Evolutionary conservation across 352 stramenopile species (phyloP).

Genomic region (Phytophthora boehmeriae): DNA sequence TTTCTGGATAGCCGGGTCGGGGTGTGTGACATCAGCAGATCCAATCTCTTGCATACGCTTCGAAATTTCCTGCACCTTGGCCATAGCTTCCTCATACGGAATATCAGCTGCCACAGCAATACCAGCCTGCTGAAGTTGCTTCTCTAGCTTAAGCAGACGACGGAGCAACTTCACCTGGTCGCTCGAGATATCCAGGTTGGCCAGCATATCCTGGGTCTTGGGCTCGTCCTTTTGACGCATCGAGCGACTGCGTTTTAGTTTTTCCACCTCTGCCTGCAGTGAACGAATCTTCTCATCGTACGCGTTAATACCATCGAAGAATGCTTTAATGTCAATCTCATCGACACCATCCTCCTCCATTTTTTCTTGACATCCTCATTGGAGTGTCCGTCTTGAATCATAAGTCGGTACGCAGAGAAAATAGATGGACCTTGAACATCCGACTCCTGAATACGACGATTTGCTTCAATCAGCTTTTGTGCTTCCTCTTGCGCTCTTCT

Average conservation of each 20-base stretch:
- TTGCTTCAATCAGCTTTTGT: slow-evolving; percentile 85
- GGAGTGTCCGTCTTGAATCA: slow-evolving; percentile 74
- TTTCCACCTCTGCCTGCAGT: slow-evolving; percentile 84
- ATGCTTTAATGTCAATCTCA: slow-evolving; percentile 69
- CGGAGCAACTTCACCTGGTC: slow-evolving; percentile 84
- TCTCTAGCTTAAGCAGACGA: slow-evolving; percentile 83
- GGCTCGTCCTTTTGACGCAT: slow-evolving; percentile 56
- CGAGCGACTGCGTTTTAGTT: slow-evolving; percentile 72
- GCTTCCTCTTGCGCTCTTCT: slow-evolving; percentile 79
- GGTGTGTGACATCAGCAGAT: slow-evolving; percentile 89
- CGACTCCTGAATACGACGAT: slow-evolving; percentile 80
- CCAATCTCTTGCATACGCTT: slow-evolving; percentile 93
- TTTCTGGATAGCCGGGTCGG: slow-evolving; percentile 79
- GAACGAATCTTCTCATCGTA: slow-evolving; percentile 85
- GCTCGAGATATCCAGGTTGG: slow-evolving; percentile 69
- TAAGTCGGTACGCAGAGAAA: slow-evolving; percentile 66
- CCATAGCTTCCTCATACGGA: slow-evolving; percentile 92
- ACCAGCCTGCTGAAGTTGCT: slow-evolving; percentile 83
- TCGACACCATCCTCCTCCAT: slow-evolving; percentile 84
- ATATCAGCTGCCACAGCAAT: slow-evolving; percentile 93
- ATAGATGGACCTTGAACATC: slow-evolving; percentile 53
- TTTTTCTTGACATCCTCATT: slow-evolving; percentile 76
- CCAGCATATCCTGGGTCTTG: slow-evolving; percentile 65
- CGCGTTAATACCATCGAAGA: slow-evolving; percentile 86
- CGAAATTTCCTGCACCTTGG: slow-evolving; percentile 91